Evolutionary conservation across 441 rosid genomes (phyloP).

Genomic region (Codiaeum variegatum): DNA sequence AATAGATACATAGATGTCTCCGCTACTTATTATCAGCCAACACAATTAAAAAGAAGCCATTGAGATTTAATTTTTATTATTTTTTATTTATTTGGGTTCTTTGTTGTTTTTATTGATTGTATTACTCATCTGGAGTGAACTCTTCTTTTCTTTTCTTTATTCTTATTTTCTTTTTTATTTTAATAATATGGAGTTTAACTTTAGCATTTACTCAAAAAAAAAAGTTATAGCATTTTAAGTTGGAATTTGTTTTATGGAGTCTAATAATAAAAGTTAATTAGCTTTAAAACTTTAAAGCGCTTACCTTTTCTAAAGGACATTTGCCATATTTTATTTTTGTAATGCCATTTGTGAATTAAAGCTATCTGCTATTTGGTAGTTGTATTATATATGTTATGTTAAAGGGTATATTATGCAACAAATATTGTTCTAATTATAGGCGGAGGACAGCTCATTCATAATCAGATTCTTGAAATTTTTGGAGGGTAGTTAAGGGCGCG

Average conservation of each 20-base stretch:
- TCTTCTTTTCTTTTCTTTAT: too few relatives aligned
- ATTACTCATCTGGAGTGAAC: too few relatives aligned
- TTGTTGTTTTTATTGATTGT: too few relatives aligned
- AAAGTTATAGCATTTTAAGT: conserved; percentile 14
- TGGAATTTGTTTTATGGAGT: conserved; percentile 21
- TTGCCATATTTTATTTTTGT: conserved; percentile 19
- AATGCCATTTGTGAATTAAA: conserved; percentile 3
- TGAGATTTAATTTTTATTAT: too few relatives aligned
- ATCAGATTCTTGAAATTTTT: conserved; percentile 12
- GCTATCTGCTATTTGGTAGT: conserved; percentile 4
- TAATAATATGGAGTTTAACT: too few relatives aligned
- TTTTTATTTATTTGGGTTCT: too few relatives aligned
- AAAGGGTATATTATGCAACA: neutral
- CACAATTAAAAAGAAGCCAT: too few relatives aligned
- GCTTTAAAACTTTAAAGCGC: neutral
- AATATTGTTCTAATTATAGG: neutral
- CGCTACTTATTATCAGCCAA: too few relatives aligned
- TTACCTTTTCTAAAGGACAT: conserved; percentile 1
- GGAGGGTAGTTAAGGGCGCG: conserved; percentile 5
- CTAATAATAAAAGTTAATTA: neutral
- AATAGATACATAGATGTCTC: too few relatives aligned
- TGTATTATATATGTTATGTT: neutral
- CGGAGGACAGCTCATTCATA: neutral
- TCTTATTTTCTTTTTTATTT: too few relatives aligned
- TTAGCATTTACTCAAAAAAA: too few relatives aligned